Base-by-base conservation (phyloP, 148 eudicot species). In the Vaccinium darrowii region DNA sequence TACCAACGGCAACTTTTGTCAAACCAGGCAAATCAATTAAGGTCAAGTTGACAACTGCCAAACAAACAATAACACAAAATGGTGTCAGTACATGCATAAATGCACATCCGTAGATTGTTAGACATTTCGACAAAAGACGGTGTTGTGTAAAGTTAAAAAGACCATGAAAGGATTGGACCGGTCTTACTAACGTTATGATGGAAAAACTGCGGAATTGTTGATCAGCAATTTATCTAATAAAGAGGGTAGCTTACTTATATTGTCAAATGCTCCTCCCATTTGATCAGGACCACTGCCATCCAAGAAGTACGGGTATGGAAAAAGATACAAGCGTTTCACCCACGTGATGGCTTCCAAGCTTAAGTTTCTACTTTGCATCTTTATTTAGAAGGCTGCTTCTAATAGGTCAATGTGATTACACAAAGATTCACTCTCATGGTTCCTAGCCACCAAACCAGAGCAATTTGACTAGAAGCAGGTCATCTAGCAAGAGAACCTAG, bases 1-100 rank as follows among this genome's bases (percentile, higher is more conserved):
- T 91, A 97, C 99, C 99, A 81, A 97, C 91, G 83, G 99, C 99
- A 84, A 97, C 97, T 92, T 96, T 97, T 33, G 99, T 97, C 88
- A 97, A 83, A 79, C 99, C 99, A 73, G 99, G 98, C 85, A 97
- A 88, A 89, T 97, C 99, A 85, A 97, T 88, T 72, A 95, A 88
- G 53, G 99, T 97, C 87, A 97, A 91, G 90, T 96, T 94, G 90
- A 97, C 99, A 91, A 96, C 98, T 96, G 95, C 77, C 76, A 83
- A 79, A 88, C 81, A 86, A 75, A 84, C 67, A 3, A 78, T 19
- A 56, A n/a, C 27, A 67, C 36, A 67, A 67, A 67, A 67, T 67
- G 18, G 73, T 23, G 36, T 67, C 73, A 67, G 36, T 11, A 25
- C 36, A 65, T 25, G 33, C 72, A 65, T 11, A 25, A 33, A 65